Percentiles rank a stretch among this genome's conserved stretches.
phyloP scores from a whole-genome alignment of 345 rosid genomes.

The Ceriops tagal region DNA sequence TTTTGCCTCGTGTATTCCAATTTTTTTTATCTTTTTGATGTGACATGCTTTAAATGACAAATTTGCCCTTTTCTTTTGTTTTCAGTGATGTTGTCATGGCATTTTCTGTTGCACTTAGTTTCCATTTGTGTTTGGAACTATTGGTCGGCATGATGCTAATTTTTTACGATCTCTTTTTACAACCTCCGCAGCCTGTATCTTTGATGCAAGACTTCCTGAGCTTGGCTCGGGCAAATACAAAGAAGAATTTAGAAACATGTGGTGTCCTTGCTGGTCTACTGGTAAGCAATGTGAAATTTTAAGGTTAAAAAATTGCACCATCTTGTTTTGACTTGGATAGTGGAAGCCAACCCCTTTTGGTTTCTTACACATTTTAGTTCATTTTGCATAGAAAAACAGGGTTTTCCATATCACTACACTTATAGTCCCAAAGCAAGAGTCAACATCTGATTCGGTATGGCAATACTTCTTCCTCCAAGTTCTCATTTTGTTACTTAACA shows the following conservation, averaged over 20 bases:
- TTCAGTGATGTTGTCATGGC: background rate
- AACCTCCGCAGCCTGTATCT: slow-evolving; percentile 61
- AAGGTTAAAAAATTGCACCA: background rate
- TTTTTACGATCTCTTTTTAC: slow-evolving; percentile 11
- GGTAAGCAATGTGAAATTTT: slow-evolving; percentile 43
- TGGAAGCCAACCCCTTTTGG: too few species aligned
- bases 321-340: too few species aligned
- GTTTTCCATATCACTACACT: slow-evolving; percentile 90
- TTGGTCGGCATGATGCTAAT: slow-evolving; percentile 15
- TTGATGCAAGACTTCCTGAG: slow-evolving; percentile 87
- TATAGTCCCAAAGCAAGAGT: slow-evolving; percentile 95
- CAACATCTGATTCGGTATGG: slow-evolving; percentile 91
- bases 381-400: slow-evolving; percentile 67
- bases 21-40: background rate
- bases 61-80: background rate
- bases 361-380: too few species aligned
- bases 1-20: background rate
- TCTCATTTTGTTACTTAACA: too few species aligned
- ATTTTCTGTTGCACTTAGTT: background rate
- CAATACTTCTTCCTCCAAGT: background rate
- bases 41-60: background rate
- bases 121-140: background rate
- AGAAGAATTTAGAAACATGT: slow-evolving; percentile 88
- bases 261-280: slow-evolving; percentile 92
- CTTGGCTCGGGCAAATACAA: slow-evolving; percentile 70